phyloP scores from a whole-genome alignment of 2,329 filamentous ascomycete genomes.

The Lachnellula hyalina region DNA sequence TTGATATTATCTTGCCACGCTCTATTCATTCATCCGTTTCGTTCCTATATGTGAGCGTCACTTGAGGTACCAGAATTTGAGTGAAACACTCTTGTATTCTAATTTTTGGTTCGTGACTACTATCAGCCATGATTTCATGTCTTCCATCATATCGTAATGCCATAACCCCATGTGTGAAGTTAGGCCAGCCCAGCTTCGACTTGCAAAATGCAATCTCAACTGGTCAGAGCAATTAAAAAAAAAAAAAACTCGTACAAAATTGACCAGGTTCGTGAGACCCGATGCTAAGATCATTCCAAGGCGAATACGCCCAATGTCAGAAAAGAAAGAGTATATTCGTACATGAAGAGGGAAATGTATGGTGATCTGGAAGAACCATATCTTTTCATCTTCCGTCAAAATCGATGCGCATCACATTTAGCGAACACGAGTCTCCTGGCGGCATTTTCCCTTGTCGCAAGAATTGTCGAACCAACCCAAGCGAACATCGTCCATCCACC shows the following conservation, averaged over 20 bases:
- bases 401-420: background rate
- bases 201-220: background rate
- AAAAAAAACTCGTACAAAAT: background rate
- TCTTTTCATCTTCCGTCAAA: background rate
- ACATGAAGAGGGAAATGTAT: background rate
- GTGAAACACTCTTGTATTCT: background rate
- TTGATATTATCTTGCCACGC: too few relatives aligned
- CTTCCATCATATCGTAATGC: background rate
- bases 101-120: background rate
- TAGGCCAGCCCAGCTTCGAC: background rate
- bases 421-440: slow-evolving; percentile 22
- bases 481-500: slow-evolving; percentile 43
- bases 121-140: background rate
- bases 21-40: too few relatives aligned
- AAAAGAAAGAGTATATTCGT: background rate
- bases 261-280: background rate
- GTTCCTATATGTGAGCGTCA: too few relatives aligned
- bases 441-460: slow-evolving; percentile 36
- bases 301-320: background rate
- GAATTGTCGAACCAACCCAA: slow-evolving; percentile 40
- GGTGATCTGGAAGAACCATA: background rate
- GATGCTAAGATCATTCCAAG: background rate
- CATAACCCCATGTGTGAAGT: background rate
- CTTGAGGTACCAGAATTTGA: too few relatives aligned
- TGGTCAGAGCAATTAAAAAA: background rate